Percentiles rank a stretch among this genome's conserved stretches.
These are phyloP conservation scores for Euphorbia lathyris DNA, from an alignment of 345 rosid species.

Conservation along the genomic window DNA sequence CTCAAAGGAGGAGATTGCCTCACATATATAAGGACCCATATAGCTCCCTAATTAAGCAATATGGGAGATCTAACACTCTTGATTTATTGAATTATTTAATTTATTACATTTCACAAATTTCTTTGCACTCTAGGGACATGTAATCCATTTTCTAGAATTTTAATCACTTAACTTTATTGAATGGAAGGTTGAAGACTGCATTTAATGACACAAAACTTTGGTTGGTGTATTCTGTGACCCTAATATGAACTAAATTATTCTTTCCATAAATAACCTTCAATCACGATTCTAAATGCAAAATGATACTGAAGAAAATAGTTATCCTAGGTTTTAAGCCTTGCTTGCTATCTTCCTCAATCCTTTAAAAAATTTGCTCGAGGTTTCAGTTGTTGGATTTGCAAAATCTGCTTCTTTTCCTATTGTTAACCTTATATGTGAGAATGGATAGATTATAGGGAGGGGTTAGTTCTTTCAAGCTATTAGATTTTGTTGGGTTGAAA, in stretches of 20 bases:
- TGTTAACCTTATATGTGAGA: neutral
- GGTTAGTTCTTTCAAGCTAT: neutral
- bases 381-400: neutral
- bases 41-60: too few relatives aligned
- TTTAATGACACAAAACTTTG: too few relatives aligned
- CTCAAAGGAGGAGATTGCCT: too few relatives aligned
- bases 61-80: too few relatives aligned
- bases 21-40: too few relatives aligned
- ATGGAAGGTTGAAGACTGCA: neutral
- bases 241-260: neutral
- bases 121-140: neutral
- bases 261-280: neutral
- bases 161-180: neutral
- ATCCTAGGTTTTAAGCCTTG: neutral
- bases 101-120: neutral
- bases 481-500: neutral
- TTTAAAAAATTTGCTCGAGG: neutral
- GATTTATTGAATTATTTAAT: neutral
- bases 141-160: too few relatives aligned
- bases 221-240: neutral
- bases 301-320: neutral
- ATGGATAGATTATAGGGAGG: neutral
- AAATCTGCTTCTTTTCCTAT: neutral
- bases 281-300: neutral
- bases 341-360: neutral